Base-by-base conservation (phyloP, 495 filamentous ascomycete species). In the Aspergillus kassunensis region DNA sequence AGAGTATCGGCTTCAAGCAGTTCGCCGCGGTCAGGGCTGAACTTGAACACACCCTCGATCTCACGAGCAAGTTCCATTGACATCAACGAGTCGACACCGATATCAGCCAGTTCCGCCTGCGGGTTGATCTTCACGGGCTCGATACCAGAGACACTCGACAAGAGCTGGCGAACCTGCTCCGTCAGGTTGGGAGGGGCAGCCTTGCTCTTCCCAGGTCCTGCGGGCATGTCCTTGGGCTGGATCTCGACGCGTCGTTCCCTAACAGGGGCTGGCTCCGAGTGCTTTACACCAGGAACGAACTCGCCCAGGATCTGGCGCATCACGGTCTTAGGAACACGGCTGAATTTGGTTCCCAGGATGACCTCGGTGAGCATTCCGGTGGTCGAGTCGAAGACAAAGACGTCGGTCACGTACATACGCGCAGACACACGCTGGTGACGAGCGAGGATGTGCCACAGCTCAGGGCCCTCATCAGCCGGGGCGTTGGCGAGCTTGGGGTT, bases 31-130 rank as follows among this genome's bases (percentile, higher is more conserved):
- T 56, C 41, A 0, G 76, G 51, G 1, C 61, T 62, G 45, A 56
- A 59, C 29, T 76, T 71, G 58, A 80, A 77, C 0, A 36, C 51
- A 0, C 21, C 35, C 42, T 82, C 73, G 6, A 82, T 50, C 45
- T 82, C 77, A 1, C 60, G 61, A 1, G 64, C 72, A 48, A 82
- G 45, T 55, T 82, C 79, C 75, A 78, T 76, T 3, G 70, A 70
- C 57, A 78, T 66, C 0, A 82, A 61, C 0, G 77, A 82, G 48
- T 82, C 79, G 16, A 82, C 76, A 2, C 79, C 77, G 9, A 80
- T 15, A 6, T 80, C 72, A 1, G 66, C 67, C n/a, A 80, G 61
- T 2, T 67, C 57, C 0, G 53, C 54, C 16, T 71, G 61, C 18
- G 47, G 27, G 6, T 58, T 49, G 15, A 81, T 74, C 29, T 77